Conservation (phyloP, 2,329 filamentous ascomycete species). For the Seiridium unicorne region DNA sequence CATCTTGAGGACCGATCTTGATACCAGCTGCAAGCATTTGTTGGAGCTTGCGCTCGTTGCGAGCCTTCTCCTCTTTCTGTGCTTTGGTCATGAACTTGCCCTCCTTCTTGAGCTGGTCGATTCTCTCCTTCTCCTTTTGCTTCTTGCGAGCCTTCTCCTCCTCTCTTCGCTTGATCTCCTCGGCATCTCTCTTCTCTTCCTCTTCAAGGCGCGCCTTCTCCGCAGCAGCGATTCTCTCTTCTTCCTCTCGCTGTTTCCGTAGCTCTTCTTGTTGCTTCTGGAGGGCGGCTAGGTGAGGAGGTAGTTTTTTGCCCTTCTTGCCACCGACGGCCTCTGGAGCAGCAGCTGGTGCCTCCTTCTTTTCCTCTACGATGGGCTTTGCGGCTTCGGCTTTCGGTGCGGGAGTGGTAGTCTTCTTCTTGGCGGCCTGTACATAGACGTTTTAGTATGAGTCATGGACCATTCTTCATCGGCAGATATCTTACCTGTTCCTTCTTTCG, state of each 20-base stretch:
- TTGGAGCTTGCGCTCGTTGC: conserved; percentile 76
- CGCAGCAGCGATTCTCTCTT: conserved; percentile 55
- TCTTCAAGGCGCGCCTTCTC: conserved; percentile 66
- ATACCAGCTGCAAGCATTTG: conserved; percentile 81
- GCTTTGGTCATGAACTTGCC: conserved; percentile 86
- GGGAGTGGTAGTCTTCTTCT: conserved; percentile 69
- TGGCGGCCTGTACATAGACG: conserved; percentile 59
- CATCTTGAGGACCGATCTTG: conserved; percentile 63
- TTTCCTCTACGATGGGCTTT: conserved; percentile 50
- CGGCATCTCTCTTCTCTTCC: conserved; percentile 60
- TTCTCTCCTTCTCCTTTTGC: conserved; percentile 81
- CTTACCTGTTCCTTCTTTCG: conserved; percentile 93
- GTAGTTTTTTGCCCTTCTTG: conserved; percentile 88
- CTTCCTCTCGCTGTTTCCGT: conserved; percentile 64
- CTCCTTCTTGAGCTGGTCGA: conserved; percentile 84
- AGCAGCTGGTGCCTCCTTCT: conserved; percentile 40
- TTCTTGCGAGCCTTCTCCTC: conserved; percentile 77
- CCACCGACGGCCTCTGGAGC: conserved; percentile 50
- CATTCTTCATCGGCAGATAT: not conserved
- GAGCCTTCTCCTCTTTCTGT: conserved; percentile 77
- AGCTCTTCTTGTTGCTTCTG: conserved; percentile 83
- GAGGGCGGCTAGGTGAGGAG: conserved; percentile 67
- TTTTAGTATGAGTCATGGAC: not conserved
- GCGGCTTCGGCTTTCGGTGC: conserved; percentile 54
- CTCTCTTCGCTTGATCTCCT: conserved; percentile 68